A percentile compares a stretch with the other conserved stretches of the same genome.
Conservation (phyloP, 805 yeast species). For the Ogataea siamensis region DNA sequence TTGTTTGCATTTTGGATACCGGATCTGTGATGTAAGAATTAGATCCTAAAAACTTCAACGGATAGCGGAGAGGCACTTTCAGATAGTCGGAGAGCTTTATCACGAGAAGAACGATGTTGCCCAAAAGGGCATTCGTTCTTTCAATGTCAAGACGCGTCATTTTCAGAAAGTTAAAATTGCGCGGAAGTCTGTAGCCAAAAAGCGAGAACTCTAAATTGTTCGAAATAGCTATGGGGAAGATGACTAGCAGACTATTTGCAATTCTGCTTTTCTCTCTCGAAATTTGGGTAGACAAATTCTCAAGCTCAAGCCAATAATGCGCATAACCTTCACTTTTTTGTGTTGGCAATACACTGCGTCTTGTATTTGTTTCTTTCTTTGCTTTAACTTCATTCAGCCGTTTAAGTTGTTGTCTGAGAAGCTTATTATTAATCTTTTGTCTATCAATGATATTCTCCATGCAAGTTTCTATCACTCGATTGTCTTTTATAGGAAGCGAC, state of each 20-base stretch:
- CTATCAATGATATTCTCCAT: conserved; percentile 3
- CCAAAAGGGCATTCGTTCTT: conserved; percentile 48
- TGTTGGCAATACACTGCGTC: background rate
- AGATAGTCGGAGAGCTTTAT: conserved; percentile 40
- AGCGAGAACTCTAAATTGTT: conserved; percentile 30
- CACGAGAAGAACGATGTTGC: conserved; percentile 44
- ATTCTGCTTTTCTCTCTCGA: conserved; percentile 28
- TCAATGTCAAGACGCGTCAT: conserved; percentile 35
- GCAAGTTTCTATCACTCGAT: background rate
- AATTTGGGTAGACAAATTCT: conserved; percentile 11
- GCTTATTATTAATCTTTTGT: conserved; percentile 3
- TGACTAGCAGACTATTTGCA: conserved; percentile 22
- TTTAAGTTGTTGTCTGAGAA: conserved; percentile 4
- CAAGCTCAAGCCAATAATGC: conserved; percentile 16
- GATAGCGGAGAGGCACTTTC: conserved; percentile 47
- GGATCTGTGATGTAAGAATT: conserved; percentile 49
- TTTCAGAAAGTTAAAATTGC: conserved; percentile 15
- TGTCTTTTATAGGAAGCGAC: background rate
- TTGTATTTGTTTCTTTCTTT: background rate
- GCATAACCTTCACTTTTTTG: conserved; percentile 16
- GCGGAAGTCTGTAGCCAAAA: conserved; percentile 33
- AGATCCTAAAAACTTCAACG: conserved; percentile 46
- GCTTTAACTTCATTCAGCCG: conserved; percentile 2
- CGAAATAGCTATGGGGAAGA: conserved; percentile 34
- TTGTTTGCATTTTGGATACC: conserved; percentile 36